These are phyloP conservation scores for Aspergillus calidoustus DNA, from an alignment of 2,329 filamentous ascomycete genomes.

Conservation along the genomic window DNA sequence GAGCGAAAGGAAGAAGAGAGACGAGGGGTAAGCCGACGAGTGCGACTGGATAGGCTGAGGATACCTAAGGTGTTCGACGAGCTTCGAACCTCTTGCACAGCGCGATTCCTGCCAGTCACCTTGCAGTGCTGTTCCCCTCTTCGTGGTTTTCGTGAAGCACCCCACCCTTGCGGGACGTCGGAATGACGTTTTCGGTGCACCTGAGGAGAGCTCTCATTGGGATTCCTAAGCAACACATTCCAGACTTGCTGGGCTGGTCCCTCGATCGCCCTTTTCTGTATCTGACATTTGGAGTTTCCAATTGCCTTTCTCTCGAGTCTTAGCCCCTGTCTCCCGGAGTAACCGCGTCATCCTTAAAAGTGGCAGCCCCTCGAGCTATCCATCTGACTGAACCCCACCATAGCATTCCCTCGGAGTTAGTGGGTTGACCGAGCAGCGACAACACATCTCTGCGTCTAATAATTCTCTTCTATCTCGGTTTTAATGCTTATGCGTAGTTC, in stretches of 20 bases:
- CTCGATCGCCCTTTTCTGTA: not conserved
- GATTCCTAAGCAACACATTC: constrained; percentile 28
- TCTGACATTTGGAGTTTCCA: not conserved
- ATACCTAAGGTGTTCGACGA: constrained; percentile 1
- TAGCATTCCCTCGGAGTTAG: constrained; percentile 3
- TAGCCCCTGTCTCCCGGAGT: not conserved
- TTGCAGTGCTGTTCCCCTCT: constrained; percentile 1
- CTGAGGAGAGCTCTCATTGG: constrained; percentile 11
- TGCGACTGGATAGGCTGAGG: constrained; percentile 4
- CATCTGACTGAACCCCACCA: constrained; percentile 4
- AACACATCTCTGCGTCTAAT: not conserved
- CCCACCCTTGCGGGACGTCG: constrained; percentile 27
- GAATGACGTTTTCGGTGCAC: constrained; percentile 30
- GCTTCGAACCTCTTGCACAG: constrained; percentile 6
- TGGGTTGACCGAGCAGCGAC: not conserved
- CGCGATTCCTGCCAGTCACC: constrained; percentile 5
- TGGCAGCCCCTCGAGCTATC: not conserved
- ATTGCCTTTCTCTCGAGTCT: not conserved
- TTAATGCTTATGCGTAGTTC: not conserved
- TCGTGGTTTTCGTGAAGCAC: constrained; percentile 17
- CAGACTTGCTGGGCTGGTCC: constrained; percentile 6
- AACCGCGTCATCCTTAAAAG: not conserved
- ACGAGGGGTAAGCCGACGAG: constrained; percentile 21
- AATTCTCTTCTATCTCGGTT: not conserved
- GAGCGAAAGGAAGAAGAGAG: constrained; percentile 15